Base-by-base conservation (phyloP, 345 rosid genomes). In the Corymbia maculata region DNA sequence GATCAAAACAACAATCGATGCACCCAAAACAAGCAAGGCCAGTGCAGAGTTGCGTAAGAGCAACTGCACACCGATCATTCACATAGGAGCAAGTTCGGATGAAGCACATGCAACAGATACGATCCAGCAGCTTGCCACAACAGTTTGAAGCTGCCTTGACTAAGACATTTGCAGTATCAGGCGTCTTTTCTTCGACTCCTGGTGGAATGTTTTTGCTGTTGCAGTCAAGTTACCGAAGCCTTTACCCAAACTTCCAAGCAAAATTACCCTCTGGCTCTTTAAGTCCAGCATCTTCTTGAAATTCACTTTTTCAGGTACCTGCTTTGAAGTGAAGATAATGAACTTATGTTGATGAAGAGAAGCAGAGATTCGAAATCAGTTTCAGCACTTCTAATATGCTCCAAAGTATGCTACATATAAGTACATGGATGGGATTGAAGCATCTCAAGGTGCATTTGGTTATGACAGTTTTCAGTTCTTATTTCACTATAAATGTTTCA, bases 81-180 rank as follows among this genome's bases (percentile, higher is more conserved):
- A 95, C 86, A 22, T 6, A 75, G 4, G 96, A 91, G 90, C 96
- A 93, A 52, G 97, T 87, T 79, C 90, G 93, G 91, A 97, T 89
- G 95, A 93, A 96, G 93, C 99, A 97, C 96, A 94, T 92, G 92
- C 98, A 96, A 82, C 99, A 96, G 89, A 93, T 90, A 3, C 92
- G 92, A 86, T 91, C 91, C 30, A 94, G 90, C 89, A 95, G 59
- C 86, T 36, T 86, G 30, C 90, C 75, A 79, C 94, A 94, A 79
- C 93, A 94, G 87, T 90, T 92, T 26, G 97, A 92, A 30, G 98
- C 97, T 6, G 93, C 99, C 87, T 92, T 94, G 24, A 93, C 88
- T 75, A 97, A 88, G 87, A 94, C 52, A 64, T 95, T 91, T 0
- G 98, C 91, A 79, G 95, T 94, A 87, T 95, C 98, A 0, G 91